Base-by-base conservation (phyloP, 148 eudicot species). In the Vaccinium macrocarpon region DNA sequence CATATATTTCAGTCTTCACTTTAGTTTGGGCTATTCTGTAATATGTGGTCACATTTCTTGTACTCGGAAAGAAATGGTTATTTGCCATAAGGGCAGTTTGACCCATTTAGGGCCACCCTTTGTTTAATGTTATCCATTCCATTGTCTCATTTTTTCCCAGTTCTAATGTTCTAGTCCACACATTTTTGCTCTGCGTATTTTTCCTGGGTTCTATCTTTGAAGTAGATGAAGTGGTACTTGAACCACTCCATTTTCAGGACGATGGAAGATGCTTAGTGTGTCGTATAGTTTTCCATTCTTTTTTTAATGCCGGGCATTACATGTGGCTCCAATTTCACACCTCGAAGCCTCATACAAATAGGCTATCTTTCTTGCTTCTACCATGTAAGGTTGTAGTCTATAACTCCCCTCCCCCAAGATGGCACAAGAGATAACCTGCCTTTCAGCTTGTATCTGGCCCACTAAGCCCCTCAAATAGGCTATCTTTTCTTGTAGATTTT, bases 351-450 rank as follows among this genome's bases (percentile, higher is more conserved):
- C 8, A 3, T 46, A 23, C 16, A 81, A 46, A 64, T 19, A 64
- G 55, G 38, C 38, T 14, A 8, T 46, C 0, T 21, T 10, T 79
- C 25, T 35, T 19, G 51, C 46, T 80, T n/a, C 5, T 49, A 35
- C 2, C 46, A 64, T 21, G 51, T 13, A 25, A 81, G 55, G 23
- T 81, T 68, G 35, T 12, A 32, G 48, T 55, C 16, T 2, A 29
- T 4, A 12, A 48, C 1, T 6, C 55, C 74, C 59, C 1, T 6
- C 55, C 74, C 59, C 38, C 46, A 42, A 42, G 46, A 42, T 42
- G 4, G 46, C 46, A 42, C 27, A 52, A 46, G 81, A 72, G 80
- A 88, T 83, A 64, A 66, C 71, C 29, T 12, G 73, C 66, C 50
- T 76, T 77, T 42, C 56, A 57, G 15, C 70, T 16, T 62, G 38